A percentile compares a stretch with the other conserved stretches of the same genome.
Evolutionary conservation across 306 rosid genomes (phyloP).

Genomic region (Argentina anserina): DNA sequence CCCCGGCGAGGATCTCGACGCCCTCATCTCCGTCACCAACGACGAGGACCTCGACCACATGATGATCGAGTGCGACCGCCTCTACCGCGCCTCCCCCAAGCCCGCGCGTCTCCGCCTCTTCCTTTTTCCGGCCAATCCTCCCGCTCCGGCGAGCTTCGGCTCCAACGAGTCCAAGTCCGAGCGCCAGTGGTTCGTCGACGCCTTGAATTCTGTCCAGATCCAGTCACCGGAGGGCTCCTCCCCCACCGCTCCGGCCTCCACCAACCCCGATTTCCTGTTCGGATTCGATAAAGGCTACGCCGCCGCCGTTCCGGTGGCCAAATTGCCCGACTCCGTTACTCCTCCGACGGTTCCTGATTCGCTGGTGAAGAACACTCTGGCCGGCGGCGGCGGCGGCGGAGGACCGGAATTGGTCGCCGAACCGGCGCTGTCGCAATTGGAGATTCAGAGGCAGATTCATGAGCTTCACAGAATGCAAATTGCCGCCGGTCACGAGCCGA

Average conservation of each 20-base stretch:
- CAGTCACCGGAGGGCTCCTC: constrained; percentile 41
- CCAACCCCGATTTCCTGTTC: constrained; percentile 70
- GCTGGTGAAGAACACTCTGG: constrained; percentile 27
- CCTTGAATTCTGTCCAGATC: constrained; percentile 71
- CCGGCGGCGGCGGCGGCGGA: constrained; percentile 1
- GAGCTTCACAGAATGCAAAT: constrained; percentile 53
- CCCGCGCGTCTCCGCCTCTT: constrained; percentile 69
- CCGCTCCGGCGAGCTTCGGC: constrained; percentile 24
- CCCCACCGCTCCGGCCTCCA: constrained; percentile 19
- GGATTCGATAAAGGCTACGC: constrained; percentile 60
- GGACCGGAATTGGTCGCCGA: constrained; percentile 44
- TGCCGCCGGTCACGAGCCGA: constrained; percentile 39
- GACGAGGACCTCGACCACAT: constrained; percentile 83
- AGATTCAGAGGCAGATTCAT: constrained; percentile 53
- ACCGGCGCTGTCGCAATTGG: constrained; percentile 31
- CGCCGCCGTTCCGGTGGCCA: constrained; percentile 24
- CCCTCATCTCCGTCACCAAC: constrained; percentile 76
- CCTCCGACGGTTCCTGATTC: constrained; percentile 36
- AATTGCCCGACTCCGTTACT: constrained; percentile 30
- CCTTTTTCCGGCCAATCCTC: constrained; percentile 47
- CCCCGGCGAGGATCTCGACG: constrained; percentile 89
- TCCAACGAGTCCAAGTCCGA: constrained; percentile 47
- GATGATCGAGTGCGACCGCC: constrained; percentile 83
- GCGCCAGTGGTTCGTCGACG: constrained; percentile 77
- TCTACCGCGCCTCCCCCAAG: constrained; percentile 56